These are phyloP conservation scores for Xylaria intraflava DNA, from an alignment of 495 filamentous ascomycete genomes.

Conservation along the genomic window DNA sequence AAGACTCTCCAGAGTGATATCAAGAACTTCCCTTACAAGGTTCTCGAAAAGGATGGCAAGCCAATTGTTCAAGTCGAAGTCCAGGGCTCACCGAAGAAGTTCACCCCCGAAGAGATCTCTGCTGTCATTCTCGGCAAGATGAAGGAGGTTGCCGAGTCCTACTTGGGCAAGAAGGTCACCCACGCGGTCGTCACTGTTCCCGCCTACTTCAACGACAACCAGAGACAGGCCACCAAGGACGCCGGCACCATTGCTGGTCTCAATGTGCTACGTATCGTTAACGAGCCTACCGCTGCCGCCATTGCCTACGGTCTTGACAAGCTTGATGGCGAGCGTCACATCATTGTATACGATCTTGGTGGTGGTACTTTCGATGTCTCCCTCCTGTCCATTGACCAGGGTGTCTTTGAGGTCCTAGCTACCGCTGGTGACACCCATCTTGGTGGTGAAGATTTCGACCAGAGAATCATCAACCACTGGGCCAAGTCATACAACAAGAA, in stretches of 20 bases:
- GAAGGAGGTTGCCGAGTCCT: slow-evolving; percentile 94
- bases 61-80: slow-evolving; percentile 74
- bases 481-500: slow-evolving; percentile 99
- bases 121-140: slow-evolving; percentile 89
- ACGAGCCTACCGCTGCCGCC: slow-evolving; percentile 85
- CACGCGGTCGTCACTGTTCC: slow-evolving; percentile 97
- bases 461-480: slow-evolving; percentile 95
- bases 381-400: slow-evolving; percentile 91
- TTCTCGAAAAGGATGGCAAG: slow-evolving; percentile 75
- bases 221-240: slow-evolving; percentile 97
- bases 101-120: slow-evolving; percentile 82
- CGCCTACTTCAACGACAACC: slow-evolving; percentile 99
- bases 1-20: slow-evolving; percentile 77
- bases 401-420: slow-evolving; percentile 95
- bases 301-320: slow-evolving; percentile 87
- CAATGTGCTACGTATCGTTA: slow-evolving; percentile 96
- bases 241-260: slow-evolving; percentile 90
- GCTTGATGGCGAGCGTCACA: slow-evolving; percentile 78
- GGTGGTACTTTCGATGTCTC: slow-evolving; percentile 99
- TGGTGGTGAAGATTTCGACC: slow-evolving; percentile 99
- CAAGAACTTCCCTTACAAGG: slow-evolving; percentile 90
- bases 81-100: slow-evolving; percentile 62
- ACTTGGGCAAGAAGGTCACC: slow-evolving; percentile 90
- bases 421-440: slow-evolving; percentile 99
- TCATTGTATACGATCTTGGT: slow-evolving; percentile 97